A percentile compares a stretch with the other conserved stretches of the same genome.
These are phyloP conservation scores for Henckelia pumila DNA, from an alignment of 257 asterid species.

Conservation along the genomic window DNA sequence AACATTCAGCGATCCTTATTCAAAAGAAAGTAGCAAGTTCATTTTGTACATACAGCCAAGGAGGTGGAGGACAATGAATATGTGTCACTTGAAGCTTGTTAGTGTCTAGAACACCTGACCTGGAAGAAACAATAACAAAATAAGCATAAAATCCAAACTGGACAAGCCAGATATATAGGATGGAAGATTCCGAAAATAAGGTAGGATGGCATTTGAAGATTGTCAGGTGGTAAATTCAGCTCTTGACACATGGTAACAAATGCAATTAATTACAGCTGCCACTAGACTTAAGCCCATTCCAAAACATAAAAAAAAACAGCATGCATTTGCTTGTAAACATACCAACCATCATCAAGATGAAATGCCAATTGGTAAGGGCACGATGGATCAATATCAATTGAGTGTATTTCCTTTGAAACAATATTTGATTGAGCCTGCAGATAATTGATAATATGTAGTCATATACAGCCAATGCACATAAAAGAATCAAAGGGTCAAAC, in stretches of 20 bases:
- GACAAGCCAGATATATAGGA: conserved; percentile 16
- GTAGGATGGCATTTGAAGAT: not conserved
- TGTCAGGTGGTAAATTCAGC: not conserved
- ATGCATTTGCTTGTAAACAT: conserved; percentile 32
- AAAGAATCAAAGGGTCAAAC: conserved; percentile 19
- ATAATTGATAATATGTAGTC: conserved; percentile 20
- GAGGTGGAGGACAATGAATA: conserved; percentile 94
- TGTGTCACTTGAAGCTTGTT: conserved; percentile 78
- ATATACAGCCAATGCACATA: conserved; percentile 8
- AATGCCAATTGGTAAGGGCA: conserved; percentile 88
- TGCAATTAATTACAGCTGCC: not conserved
- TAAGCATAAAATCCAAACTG: not conserved
- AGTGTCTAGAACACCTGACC: conserved; percentile 92
- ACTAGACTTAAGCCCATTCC: conserved; percentile 2
- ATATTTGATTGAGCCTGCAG: conserved; percentile 90
- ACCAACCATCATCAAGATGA: conserved; percentile 99
- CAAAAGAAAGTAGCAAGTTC: conserved; percentile 11
- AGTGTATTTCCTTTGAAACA: conserved; percentile 71
- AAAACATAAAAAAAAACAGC: conserved; percentile 15
- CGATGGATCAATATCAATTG: conserved; percentile 82
- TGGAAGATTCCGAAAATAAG: not conserved
- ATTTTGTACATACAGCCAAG: conserved; percentile 72
- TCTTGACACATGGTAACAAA: conserved; percentile 14
- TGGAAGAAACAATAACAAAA: conserved; percentile 27
- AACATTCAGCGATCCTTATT: conserved; percentile 1